Evolutionary conservation across 192 early-diverging fungal genomes (phyloP).

Genomic region (Coemansia sp.): DNA sequence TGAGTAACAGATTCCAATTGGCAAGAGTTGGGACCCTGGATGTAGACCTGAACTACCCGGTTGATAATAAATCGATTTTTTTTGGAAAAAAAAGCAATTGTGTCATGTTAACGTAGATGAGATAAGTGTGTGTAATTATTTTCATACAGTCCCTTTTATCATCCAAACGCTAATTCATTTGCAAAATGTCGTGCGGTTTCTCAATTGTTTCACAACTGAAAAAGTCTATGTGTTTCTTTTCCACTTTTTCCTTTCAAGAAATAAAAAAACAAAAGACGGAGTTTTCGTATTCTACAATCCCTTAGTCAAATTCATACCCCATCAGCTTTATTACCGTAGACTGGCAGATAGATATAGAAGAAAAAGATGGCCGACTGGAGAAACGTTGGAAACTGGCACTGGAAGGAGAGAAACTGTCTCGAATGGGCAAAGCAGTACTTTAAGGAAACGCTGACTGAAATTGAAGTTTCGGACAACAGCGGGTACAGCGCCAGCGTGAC

Average conservation of each 20-base stretch:
- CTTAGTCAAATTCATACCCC: not conserved
- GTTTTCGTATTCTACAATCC: not conserved
- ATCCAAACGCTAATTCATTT: no score
- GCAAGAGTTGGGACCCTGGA: no score
- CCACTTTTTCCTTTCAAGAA: not conserved
- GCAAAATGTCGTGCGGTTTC: no score
- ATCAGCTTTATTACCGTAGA: not conserved
- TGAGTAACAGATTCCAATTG: no score
- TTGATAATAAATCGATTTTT: no score
- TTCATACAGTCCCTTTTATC: no score
- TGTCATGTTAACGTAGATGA: no score
- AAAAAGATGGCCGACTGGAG: constrained; percentile 68
- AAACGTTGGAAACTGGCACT: constrained; percentile 70
- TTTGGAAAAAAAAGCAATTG: no score
- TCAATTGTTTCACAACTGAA: no score
- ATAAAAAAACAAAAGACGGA: no score
- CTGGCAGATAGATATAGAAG: not conserved
- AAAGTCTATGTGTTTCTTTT: not conserved
- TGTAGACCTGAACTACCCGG: no score
- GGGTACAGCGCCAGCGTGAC: constrained; percentile 60
- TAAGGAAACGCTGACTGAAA: constrained; percentile 59
- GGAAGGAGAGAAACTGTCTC: constrained; percentile 93
- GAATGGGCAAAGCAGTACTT: constrained; percentile 90
- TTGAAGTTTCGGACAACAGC: constrained; percentile 54
- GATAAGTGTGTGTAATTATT: no score